Evolutionary conservation across 306 rosid genomes (phyloP).

Genomic region (Hippophae gyantsensis): DNA sequence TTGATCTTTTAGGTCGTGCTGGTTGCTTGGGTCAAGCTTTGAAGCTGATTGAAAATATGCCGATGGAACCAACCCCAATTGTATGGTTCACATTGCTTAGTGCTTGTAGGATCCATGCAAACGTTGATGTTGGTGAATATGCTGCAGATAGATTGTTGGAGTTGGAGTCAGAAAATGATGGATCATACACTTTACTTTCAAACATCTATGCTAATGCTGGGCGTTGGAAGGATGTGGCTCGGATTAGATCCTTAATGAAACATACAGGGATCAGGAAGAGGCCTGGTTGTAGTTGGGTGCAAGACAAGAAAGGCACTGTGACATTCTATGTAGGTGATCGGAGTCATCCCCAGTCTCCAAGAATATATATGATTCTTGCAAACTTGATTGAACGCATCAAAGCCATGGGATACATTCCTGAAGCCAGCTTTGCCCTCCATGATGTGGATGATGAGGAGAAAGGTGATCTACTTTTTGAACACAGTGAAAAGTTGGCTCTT

Average conservation of each 20-base stretch:
- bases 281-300: constrained; percentile 89
- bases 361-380: constrained; percentile 45
- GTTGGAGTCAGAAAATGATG: constrained; percentile 52
- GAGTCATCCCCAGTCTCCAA: constrained; percentile 47
- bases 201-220: constrained; percentile 73
- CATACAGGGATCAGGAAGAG: constrained; percentile 56
- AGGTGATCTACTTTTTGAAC: constrained; percentile 65
- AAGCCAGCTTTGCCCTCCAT: constrained; percentile 71
- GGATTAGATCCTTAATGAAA: constrained; percentile 58
- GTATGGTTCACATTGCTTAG: constrained; percentile 80
- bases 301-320: constrained; percentile 51
- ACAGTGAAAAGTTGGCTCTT: constrained; percentile 90
- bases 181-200: constrained; percentile 74
- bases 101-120: constrained; percentile 58
- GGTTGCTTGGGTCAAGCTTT: constrained; percentile 55
- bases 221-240: constrained; percentile 81
- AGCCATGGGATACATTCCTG: constrained; percentile 68
- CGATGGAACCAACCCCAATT: constrained; percentile 54
- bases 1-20: constrained; percentile 81
- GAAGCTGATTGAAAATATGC: constrained; percentile 56
- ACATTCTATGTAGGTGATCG: constrained; percentile 74
- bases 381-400: constrained; percentile 60
- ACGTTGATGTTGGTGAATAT: constrained; percentile 68
- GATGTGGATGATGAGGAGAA: constrained; percentile 90
- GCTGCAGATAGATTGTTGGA: constrained; percentile 46